Base-by-base conservation (phyloP, 371 early-diverging fungal species). In the Dichotomocladium elegans region DNA sequence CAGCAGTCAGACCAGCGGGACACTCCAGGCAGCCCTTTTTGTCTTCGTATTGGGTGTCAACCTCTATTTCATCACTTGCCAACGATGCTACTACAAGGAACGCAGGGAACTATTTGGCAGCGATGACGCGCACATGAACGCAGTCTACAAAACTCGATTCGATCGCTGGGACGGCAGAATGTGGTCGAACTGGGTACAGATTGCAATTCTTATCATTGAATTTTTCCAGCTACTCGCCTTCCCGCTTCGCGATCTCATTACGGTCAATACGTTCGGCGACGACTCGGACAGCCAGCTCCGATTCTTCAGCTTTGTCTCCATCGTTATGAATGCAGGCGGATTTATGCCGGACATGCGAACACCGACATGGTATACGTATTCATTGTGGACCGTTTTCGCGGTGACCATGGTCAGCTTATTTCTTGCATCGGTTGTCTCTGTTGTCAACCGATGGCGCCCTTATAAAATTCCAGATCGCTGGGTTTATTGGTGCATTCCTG, bases 401-500 rank as follows among this genome's bases (percentile, higher is more conserved):
- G 58, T 45, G 2, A 61, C 63, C 2, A 37, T 63, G 4, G 46
- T 63, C 7, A 60, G 72, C 5, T 27, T 73, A n/a, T 8, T 63
- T 5, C 40, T 77, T 3, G 77, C 70, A 2, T 14, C 61, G 0
- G 25, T 57, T 22, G 68, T 73, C 3, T 72, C 73, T 51, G 49
- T 49, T n/a, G 54, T 73, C 15, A 73, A 77, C n/a, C 47, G 27
- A 3, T 69, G 60, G 56, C 58, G 61, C 15, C 77, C 77, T 6
- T 77, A 77, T 34, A 70, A 69, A 25, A 21, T 73, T 27, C 62
- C 74, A 17, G 71, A 64, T 4, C 51, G 81, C n/a, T 80, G 83
- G 83, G 74, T 79, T 3, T 67, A 74, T 44, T 82, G 79, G 69
- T 82, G 74, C 47, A 77, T 79, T 19, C 80, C 80, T 12, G 75